These are phyloP conservation scores for Ormosia emarginata DNA, from an alignment of 306 rosid species.

Conservation along the genomic window DNA sequence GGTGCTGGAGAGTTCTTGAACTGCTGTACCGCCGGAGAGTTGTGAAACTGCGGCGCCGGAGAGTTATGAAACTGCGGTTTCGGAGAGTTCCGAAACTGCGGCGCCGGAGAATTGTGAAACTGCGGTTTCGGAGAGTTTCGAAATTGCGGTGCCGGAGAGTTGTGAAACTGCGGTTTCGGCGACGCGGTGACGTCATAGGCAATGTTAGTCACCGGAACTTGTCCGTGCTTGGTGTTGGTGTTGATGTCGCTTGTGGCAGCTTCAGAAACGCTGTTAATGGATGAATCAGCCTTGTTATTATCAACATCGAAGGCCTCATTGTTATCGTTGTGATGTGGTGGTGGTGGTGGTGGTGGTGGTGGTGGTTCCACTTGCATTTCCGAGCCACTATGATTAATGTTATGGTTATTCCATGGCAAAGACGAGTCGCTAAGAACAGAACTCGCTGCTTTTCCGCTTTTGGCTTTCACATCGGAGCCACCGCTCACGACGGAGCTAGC, in stretches of 20 bases:
- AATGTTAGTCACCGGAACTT: background rate
- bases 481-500: conserved; percentile 33
- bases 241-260: background rate
- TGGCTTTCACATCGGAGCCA: background rate
- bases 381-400: background rate
- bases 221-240: background rate
- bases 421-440: conserved; percentile 34
- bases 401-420: background rate
- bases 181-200: conserved; percentile 1
- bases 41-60: conserved; percentile 3
- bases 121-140: background rate
- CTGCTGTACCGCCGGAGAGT: background rate
- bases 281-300: background rate
- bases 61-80: conserved; percentile 1
- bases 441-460: background rate
- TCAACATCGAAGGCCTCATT: background rate
- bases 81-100: background rate
- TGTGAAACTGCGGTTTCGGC: background rate
- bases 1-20: background rate
- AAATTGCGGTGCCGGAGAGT: background rate
- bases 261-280: background rate
- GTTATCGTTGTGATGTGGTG: background rate
- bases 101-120: background rate
- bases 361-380: background rate
- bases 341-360: background rate